phyloP scores from a whole-genome alignment of 805 yeast genomes.

The Hanseniaspora singularis region DNA sequence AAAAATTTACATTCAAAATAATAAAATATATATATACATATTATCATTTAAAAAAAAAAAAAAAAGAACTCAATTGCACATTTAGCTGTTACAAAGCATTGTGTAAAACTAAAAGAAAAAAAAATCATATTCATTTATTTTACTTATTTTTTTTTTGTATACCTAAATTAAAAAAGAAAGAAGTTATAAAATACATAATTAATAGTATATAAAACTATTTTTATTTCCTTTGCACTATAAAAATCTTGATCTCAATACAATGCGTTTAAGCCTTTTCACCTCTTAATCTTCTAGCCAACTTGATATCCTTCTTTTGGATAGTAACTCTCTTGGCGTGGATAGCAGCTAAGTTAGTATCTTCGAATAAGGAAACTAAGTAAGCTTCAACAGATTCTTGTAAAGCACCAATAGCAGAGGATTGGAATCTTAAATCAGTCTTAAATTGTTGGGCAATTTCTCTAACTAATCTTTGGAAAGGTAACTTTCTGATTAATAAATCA shows the following conservation, averaged over 20 bases:
- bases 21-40: too few species aligned
- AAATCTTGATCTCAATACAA: too few species aligned
- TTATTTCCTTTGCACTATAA: conserved; percentile 8
- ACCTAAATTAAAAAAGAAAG: conserved; percentile 15
- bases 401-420: conserved; percentile 94
- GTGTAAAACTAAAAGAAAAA: background rate
- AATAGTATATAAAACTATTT: conserved; percentile 1
- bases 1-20: too few species aligned
- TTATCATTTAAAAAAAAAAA: too few species aligned
- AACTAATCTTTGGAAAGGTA: conserved; percentile 94
- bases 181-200: conserved; percentile 4
- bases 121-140: background rate
- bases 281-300: conserved; percentile 94
- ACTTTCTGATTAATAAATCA: conserved; percentile 85
- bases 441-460: conserved; percentile 92
- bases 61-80: too few species aligned
- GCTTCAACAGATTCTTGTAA: conserved; percentile 98
- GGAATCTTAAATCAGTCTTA: conserved; percentile 90
- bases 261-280: conserved; percentile 93
- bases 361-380: conserved; percentile 87
- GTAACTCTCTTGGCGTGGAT: conserved; percentile 99
- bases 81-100: too few species aligned
- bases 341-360: conserved; percentile 97
- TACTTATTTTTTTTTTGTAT: conserved; percentile 11
- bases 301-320: conserved; percentile 95